Evolutionary conservation across 352 stramenopile species (phyloP), one percentile per base, ranked within the genome.

Genomic region (Phytopythium montanum): DNA sequence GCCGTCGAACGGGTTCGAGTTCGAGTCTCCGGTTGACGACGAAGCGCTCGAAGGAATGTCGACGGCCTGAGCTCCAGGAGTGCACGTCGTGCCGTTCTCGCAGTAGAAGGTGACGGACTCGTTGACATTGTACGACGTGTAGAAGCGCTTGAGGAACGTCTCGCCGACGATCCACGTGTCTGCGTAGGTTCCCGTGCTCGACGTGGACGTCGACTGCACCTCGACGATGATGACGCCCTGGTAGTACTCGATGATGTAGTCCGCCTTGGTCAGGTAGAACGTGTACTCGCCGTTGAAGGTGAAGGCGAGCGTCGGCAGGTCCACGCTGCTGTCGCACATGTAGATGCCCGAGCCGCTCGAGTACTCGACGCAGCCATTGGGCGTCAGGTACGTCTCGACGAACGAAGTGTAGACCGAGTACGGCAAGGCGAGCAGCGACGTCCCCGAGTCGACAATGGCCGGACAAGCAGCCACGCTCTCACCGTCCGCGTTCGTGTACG

Each of bases 161-260:
- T 82, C 79, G n/a, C 84, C 81, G 10, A 93, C 64, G 60, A 93
- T 87, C 84, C 84, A 93, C 14, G 68, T 82, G 62, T 92, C 70
- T 16, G 60, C 65, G 45, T 81, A 75, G 26, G 67, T 50, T 3
- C 58, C 53, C 25, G 19, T 44, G 34, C 72, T 75, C 38, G 44
- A 69, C 21, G 56, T 67, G 8, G 69, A 76, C 34, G 68, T 74
- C 2, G 75, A 46, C 59, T 81, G 75, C 23, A 84, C 52, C 50
- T 84, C 72, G 4, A 84, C 75, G 16, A 76, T 57, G 12, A 73
- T 51, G 53, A 69, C 69, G 33, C 73, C 56, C 8, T 54, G 52
- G 18, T 66, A 58, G 64, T 67, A 31, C 45, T 65, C 52, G 55
- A 80, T 73, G 59, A 78, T 73, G 59, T 91, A 91, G 49, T 91